phyloP scores from a whole-genome alignment of 2,329 filamentous ascomycete species.

The Pestalotiopsis sp. region DNA sequence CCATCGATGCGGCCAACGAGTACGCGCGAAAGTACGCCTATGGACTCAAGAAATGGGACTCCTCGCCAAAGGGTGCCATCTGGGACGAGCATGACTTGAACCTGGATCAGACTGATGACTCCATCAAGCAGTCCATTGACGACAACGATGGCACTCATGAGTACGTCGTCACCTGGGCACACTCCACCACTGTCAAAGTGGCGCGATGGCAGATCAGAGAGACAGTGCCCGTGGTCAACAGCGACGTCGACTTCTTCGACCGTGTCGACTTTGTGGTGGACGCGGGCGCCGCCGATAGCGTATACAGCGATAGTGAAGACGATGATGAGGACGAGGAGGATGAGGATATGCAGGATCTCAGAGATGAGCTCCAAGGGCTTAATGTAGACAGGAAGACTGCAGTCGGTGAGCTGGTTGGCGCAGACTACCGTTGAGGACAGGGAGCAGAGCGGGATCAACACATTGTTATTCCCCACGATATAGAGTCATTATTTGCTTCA shows the following conservation, averaged over 20 bases:
- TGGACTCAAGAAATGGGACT: slow-evolving; percentile 9
- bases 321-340: slow-evolving; percentile 6
- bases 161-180: slow-evolving; percentile 1
- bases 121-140: not conserved
- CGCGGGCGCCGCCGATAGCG: not conserved
- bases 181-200: slow-evolving; percentile 6
- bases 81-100: not conserved
- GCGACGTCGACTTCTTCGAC: not conserved
- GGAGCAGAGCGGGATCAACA: not conserved
- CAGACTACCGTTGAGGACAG: not conserved
- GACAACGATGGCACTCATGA: slow-evolving; percentile 1
- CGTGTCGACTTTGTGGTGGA: slow-evolving; percentile 7
- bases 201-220: slow-evolving; percentile 5
- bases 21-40: slow-evolving; percentile 6
- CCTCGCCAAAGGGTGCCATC: not conserved
- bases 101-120: not conserved
- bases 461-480: too few relatives aligned
- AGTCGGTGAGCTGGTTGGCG: not conserved
- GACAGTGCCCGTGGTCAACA: not conserved
- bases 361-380: slow-evolving; percentile 4
- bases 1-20: not conserved
- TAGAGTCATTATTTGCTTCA: too few relatives aligned
- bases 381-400: not conserved
- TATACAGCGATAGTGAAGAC: not conserved
- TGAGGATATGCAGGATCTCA: slow-evolving; percentile 1